A percentile compares a stretch with the other conserved stretches of the same genome.
Evolutionary conservation across 805 yeast species (phyloP).

Genomic region (Candida germanica): DNA sequence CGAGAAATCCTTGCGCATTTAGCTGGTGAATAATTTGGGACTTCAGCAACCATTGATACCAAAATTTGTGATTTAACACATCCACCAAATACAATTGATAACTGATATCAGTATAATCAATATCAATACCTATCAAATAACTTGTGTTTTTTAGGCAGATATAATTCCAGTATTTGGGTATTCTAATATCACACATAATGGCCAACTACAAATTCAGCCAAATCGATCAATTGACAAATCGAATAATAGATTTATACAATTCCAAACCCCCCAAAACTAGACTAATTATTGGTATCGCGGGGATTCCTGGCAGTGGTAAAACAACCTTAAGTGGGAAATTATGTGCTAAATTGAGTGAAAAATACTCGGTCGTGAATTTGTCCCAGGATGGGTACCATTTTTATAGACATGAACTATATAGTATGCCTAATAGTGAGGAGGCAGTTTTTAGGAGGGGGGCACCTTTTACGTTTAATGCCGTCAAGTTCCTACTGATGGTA

Average conservation of each 20-base stretch:
- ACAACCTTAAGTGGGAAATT: conserved; percentile 59
- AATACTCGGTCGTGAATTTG: conserved; percentile 20
- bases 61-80: neutral
- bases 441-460: conserved; percentile 77
- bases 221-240: conserved; percentile 3
- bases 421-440: conserved; percentile 49
- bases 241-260: neutral
- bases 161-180: neutral
- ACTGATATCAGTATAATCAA: neutral
- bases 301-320: conserved; percentile 86
- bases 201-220: neutral
- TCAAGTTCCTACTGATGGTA: conserved; percentile 24
- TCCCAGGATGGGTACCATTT: conserved; percentile 44
- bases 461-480: conserved; percentile 78
- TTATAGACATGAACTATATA: conserved; percentile 27
- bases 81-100: conserved; percentile 1
- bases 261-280: conserved; percentile 23
- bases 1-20: conserved; percentile 24
- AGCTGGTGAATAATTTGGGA: neutral
- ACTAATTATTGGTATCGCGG: conserved; percentile 59
- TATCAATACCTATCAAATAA: conserved; percentile 2
- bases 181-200: neutral
- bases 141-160: neutral
- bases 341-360: conserved; percentile 21
- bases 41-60: conserved; percentile 1